Percentiles rank a stretch among this genome's conserved stretches.
Conservation (phyloP, 2,329 filamentous ascomycete genomes). For the Akanthomyces lecanii region DNA sequence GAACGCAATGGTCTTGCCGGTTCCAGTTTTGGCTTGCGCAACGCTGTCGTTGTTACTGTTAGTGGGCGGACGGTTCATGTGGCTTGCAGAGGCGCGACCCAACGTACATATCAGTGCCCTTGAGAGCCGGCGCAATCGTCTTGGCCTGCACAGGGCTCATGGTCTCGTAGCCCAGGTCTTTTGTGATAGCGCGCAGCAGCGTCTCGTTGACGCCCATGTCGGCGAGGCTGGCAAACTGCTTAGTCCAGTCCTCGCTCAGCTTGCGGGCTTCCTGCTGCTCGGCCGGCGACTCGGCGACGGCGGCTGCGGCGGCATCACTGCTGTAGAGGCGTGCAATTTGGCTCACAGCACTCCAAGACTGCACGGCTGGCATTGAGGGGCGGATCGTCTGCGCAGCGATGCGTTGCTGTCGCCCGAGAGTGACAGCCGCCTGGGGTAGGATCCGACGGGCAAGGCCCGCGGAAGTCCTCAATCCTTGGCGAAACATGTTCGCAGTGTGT, state of each 20-base stretch:
- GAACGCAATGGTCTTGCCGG: slow-evolving; percentile 94
- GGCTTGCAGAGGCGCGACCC: not conserved
- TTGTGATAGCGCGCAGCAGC: slow-evolving; percentile 64
- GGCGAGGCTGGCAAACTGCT: slow-evolving; percentile 42
- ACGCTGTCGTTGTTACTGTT: slow-evolving; percentile 49
- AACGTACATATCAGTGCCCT: slow-evolving; percentile 76
- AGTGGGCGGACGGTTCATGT: not conserved
- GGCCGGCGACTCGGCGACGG: slow-evolving; percentile 19
- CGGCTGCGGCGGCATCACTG: slow-evolving; percentile 32
- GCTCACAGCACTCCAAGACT: slow-evolving; percentile 23
- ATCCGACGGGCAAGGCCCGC: slow-evolving; percentile 33
- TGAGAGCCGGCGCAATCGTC: slow-evolving; percentile 76
- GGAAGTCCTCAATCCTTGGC: slow-evolving; percentile 35
- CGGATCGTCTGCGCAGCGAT: slow-evolving; percentile 8
- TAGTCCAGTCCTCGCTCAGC: not conserved
- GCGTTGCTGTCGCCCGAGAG: slow-evolving; percentile 25
- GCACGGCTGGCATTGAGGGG: slow-evolving; percentile 23
- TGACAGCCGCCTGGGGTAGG: slow-evolving; percentile 26
- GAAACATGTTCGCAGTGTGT: slow-evolving; percentile 20
- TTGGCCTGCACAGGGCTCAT: slow-evolving; percentile 93
- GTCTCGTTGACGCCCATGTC: slow-evolving; percentile 54
- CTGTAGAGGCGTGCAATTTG: slow-evolving; percentile 35
- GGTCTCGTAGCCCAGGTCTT: slow-evolving; percentile 68
- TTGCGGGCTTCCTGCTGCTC: not conserved
- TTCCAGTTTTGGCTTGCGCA: slow-evolving; percentile 94